Percentiles rank a stretch among this genome's conserved stretches.
Conservation (phyloP, 2,329 filamentous ascomycete species). For the Diaporthe destruens region DNA sequence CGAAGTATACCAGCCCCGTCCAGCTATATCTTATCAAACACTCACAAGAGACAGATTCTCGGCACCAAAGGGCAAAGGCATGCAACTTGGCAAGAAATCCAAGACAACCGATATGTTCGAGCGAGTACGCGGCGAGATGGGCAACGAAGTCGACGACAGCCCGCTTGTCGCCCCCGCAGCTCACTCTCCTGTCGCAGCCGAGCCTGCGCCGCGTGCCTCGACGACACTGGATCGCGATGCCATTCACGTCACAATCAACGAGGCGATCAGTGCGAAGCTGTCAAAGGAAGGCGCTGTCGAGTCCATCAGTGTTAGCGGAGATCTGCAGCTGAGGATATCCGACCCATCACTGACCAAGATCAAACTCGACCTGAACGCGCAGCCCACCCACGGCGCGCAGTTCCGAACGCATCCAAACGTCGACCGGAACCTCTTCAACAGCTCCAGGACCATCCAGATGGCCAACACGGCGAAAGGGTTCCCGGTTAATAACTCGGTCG, state of each 20-base stretch:
- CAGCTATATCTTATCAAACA: conserved; percentile 7
- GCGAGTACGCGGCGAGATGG: conserved; percentile 90
- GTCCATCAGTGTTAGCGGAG: conserved; percentile 89
- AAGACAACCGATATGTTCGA: conserved; percentile 99
- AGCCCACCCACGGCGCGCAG: conserved; percentile 85
- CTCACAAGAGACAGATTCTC: conserved; percentile 59
- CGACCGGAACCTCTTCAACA: conserved; percentile 88
- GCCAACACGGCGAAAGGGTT: conserved; percentile 90
- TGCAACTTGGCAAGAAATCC: conserved; percentile 99
- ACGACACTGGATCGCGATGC: conserved; percentile 83
- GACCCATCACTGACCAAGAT: conserved; percentile 92
- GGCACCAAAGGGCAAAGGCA: conserved; percentile 91
- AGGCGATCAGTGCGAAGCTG: conserved; percentile 90
- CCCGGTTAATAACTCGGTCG: conserved; percentile 93
- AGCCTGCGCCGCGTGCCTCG: conserved; percentile 70
- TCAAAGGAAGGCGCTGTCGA: conserved; percentile 89
- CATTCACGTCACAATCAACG: conserved; percentile 88
- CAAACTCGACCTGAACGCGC: conserved; percentile 83
- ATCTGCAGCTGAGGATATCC: conserved; percentile 89
- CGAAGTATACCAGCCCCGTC: conserved; percentile 70
- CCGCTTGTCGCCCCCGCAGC: conserved; percentile 74
- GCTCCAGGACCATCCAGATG: conserved; percentile 86
- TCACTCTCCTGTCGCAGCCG: conserved; percentile 62
- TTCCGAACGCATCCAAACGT: conserved; percentile 98
- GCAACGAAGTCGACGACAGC: conserved; percentile 83